Percentiles rank a stretch among this genome's conserved stretches.
These are phyloP conservation scores for Cyberlindnera misumaiensis DNA, from an alignment of 805 yeast species.

Conservation along the genomic window DNA sequence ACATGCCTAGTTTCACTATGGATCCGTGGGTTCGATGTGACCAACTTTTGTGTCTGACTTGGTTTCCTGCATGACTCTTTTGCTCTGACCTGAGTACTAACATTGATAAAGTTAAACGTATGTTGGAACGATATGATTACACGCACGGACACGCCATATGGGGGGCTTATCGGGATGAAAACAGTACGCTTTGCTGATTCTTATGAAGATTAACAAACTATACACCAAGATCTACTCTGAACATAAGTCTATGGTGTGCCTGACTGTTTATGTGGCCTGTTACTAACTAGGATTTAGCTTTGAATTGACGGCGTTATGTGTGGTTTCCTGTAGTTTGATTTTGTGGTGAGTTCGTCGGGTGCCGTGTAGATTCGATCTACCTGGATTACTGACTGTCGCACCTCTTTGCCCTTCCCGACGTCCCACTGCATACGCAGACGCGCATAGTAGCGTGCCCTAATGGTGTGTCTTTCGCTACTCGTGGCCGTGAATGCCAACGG, in stretches of 20 bases:
- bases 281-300: too few relatives aligned
- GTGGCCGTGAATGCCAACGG: too few relatives aligned
- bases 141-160: neutral
- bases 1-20: conserved; percentile 40
- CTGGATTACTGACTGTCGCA: too few relatives aligned
- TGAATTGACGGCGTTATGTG: too few relatives aligned
- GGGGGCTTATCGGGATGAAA: conserved; percentile 28
- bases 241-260: neutral
- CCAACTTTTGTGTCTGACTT: conserved; percentile 20
- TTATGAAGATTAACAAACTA: conserved; percentile 29
- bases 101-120: neutral
- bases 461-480: too few relatives aligned
- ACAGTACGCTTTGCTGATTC: conserved; percentile 29
- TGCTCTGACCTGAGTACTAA: neutral
- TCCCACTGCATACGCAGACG: too few relatives aligned
- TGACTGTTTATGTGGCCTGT: neutral
- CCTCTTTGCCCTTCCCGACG: too few relatives aligned
- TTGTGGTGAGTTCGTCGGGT: too few relatives aligned
- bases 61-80: neutral
- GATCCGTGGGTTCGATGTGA: conserved; percentile 31
- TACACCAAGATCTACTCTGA: conserved; percentile 40
- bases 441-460: too few relatives aligned
- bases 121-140: neutral
- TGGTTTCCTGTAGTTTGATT: too few relatives aligned
- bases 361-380: too few relatives aligned